phyloP scores from a whole-genome alignment of 2,329 filamentous ascomycete species.

The Cytospora schulzeri region DNA sequence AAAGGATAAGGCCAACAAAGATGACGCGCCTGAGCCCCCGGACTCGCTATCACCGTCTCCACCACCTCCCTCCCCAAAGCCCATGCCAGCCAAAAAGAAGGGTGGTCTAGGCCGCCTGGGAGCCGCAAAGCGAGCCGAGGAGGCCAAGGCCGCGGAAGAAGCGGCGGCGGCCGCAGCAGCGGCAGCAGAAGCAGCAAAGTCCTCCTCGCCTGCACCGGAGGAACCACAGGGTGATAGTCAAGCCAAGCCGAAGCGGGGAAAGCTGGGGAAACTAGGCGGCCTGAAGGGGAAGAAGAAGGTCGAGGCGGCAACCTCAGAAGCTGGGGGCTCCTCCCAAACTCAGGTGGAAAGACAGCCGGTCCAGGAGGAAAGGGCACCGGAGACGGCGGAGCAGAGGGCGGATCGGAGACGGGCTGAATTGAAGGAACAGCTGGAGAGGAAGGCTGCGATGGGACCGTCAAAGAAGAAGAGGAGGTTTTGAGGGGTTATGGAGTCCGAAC shows the following conservation, averaged over 20 bases:
- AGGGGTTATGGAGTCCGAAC: not conserved
- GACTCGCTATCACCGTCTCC: constrained; percentile 17
- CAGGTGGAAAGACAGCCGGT: constrained; percentile 28
- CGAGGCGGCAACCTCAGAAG: not conserved
- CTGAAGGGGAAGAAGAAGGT: constrained; percentile 13
- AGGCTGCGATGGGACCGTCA: constrained; percentile 50
- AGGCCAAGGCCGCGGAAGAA: not conserved
- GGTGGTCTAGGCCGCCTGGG: constrained; percentile 14
- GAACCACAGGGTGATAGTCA: not conserved
- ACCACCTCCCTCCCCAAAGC: constrained; percentile 8
- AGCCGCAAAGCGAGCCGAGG: constrained; percentile 11
- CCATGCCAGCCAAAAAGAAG: constrained; percentile 2
- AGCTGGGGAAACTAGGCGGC: constrained; percentile 51
- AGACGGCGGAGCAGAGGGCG: constrained; percentile 49
- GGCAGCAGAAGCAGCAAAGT: not conserved
- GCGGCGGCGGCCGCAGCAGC: not conserved
- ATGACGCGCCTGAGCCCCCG: not conserved
- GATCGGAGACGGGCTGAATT: constrained; percentile 55
- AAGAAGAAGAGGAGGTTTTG: constrained; percentile 62
- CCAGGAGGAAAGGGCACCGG: constrained; percentile 39
- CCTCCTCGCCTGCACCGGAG: constrained; percentile 8
- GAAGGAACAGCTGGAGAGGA: constrained; percentile 52
- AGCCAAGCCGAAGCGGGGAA: not conserved
- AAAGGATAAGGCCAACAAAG: not conserved
- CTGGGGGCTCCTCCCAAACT: not conserved